Evolutionary conservation across 2,329 filamentous ascomycete genomes (phyloP), one percentile per base, ranked within the genome.

Genomic region (Seiridium unicorne): DNA sequence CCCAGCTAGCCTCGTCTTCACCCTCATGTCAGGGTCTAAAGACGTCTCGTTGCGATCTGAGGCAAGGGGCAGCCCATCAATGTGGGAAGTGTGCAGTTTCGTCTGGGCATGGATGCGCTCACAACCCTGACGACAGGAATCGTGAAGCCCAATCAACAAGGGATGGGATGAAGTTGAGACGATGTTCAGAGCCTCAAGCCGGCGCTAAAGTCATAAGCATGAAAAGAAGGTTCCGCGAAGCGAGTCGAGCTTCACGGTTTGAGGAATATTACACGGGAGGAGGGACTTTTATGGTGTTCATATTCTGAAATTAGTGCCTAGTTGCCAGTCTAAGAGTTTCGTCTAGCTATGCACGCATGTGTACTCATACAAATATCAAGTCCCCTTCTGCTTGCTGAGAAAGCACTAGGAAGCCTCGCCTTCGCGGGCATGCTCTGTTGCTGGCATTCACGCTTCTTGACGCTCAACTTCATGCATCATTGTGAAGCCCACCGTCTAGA

Each of bases 41-140:
- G 18, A 53, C 49, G 49, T 53, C 49, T 53, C 34, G 38, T 53
- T n/a, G 38, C n/a, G 49, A 53, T 53, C 49, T 53, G 49, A 53
- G 49, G 49, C 49, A 53, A 53, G 49, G 49, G 49, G 49, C 38
- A 31, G 49, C 32, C 34, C 13, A 36, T 53, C 49, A 53, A 53
- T 53, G 49, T 53, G 49, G 49, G 49, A 2, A 42, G 38, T 8
- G 7, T 42, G 38, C 13, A 42, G 38, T 42, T 42, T 53, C 34
- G 49, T 31, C 13, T 53, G 31, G 35, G 49, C 18, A 38, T 53
- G 35, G 32, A n/a, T 31, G 49, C 49, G 49, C 49, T 18, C 38
- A n/a, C 5, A 53, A 36, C 35, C 49, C 49, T 53, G 49, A 8
- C 49, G 11, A 53, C 49, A 53, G 49, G 49, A 32, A 36, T 53